Conservation (phyloP, 257 asterid genomes). For the Nicotiana tomentosiformis region DNA sequence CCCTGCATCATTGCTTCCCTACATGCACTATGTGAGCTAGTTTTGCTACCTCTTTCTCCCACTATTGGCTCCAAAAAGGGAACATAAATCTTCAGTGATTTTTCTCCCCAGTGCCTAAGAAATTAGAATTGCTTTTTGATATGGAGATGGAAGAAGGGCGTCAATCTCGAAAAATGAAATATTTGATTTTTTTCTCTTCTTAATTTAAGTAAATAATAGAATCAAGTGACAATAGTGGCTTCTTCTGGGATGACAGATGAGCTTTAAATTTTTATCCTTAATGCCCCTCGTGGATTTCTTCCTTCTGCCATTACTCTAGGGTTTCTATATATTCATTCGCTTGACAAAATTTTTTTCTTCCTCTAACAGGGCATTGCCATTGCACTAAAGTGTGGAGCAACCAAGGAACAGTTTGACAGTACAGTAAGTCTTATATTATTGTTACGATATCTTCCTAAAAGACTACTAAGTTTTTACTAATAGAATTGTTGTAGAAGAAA, state of each 20-base stretch:
- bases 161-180: not conserved
- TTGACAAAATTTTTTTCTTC: not conserved
- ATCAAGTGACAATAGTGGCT: not conserved
- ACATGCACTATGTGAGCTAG: not conserved
- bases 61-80: not conserved
- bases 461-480: not conserved
- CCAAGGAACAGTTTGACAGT: constrained; percentile 89
- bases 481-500: not conserved
- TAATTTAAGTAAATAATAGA: not conserved
- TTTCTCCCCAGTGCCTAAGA: not conserved
- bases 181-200: not conserved
- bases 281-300: not conserved
- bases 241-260: not conserved
- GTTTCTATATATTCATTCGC: not conserved
- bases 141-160: not conserved
- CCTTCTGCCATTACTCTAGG: not conserved
- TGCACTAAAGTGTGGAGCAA: constrained; percentile 97
- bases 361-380: constrained; percentile 73
- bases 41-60: not conserved
- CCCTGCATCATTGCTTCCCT: not conserved
- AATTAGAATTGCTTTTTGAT: not conserved
- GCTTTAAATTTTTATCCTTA: not conserved
- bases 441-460: not conserved
- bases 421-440: constrained; percentile 52
- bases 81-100: not conserved